These are phyloP conservation scores for Cercospora sp. DNA, from an alignment of 2,329 filamentous ascomycete genomes.

Conservation along the genomic window DNA sequence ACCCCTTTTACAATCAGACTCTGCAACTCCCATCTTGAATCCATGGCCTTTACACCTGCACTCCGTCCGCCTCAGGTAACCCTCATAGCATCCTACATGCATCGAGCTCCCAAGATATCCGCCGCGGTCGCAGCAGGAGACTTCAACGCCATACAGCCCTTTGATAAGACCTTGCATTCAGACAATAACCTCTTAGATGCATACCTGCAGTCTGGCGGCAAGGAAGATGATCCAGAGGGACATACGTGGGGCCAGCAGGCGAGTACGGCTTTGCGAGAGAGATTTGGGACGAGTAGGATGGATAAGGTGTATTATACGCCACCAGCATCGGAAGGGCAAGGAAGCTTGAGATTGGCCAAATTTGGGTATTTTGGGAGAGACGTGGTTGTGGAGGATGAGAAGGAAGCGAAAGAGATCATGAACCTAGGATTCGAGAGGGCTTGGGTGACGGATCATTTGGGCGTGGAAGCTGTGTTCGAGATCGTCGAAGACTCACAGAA, in stretches of 20 bases:
- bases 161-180: slow-evolving; percentile 51
- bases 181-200: slow-evolving; percentile 55
- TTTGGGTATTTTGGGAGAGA: slow-evolving; percentile 53
- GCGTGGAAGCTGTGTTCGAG: slow-evolving; percentile 42
- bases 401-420: slow-evolving; percentile 34
- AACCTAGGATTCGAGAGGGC: slow-evolving; percentile 42
- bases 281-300: slow-evolving; percentile 55
- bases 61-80: slow-evolving; percentile 52
- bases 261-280: slow-evolving; percentile 41
- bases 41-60: slow-evolving; percentile 51
- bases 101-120: slow-evolving; percentile 37
- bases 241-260: slow-evolving; percentile 62
- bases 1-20: slow-evolving; percentile 43
- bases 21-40: slow-evolving; percentile 61
- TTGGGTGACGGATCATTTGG: slow-evolving; percentile 56
- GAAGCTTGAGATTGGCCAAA: slow-evolving; percentile 27
- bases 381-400: slow-evolving; percentile 45
- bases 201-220: slow-evolving; percentile 54
- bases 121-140: slow-evolving; percentile 54
- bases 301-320: slow-evolving; percentile 53
- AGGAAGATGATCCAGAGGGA: slow-evolving; percentile 53
- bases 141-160: slow-evolving; percentile 59
- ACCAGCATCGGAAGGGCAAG: slow-evolving; percentile 38
- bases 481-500: not conserved
- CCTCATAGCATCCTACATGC: slow-evolving; percentile 48